These are phyloP conservation scores for Exidia glandulosa DNA, from an alignment of 768 basidiomycete genomes.

Conservation along the genomic window DNA sequence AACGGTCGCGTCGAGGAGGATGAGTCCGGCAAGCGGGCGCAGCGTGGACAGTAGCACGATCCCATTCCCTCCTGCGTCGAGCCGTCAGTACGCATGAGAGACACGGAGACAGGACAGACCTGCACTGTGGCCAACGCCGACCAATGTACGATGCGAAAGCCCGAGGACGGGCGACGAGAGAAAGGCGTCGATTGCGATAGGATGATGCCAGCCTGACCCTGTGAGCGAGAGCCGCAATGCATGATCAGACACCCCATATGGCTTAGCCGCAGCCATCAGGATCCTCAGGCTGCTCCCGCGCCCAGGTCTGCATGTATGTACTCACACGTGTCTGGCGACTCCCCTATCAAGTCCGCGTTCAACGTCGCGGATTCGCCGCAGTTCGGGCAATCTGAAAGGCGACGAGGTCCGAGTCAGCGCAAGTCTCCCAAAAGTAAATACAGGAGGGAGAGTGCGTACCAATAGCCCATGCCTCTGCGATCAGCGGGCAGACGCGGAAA, in stretches of 20 bases:
- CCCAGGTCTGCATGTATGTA: background rate
- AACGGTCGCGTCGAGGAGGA: background rate
- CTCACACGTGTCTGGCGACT: background rate
- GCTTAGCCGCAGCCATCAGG: no score
- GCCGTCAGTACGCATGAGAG: no score
- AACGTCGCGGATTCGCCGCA: background rate
- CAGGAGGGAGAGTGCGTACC: background rate
- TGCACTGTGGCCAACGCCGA: background rate
- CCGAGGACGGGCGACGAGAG: background rate
- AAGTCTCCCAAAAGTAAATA: no score
- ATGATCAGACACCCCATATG: no score
- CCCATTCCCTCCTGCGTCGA: background rate
- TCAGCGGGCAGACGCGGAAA: background rate
- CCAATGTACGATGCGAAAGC: background rate
- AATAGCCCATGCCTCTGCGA: background rate
- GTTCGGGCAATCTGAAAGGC: background rate
- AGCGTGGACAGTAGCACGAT: background rate
- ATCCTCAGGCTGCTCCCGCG: no score
- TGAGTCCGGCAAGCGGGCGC: background rate
- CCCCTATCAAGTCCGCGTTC: background rate
- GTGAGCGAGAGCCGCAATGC: no score
- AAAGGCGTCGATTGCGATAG: background rate
- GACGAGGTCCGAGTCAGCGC: no score
- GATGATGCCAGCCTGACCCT: background rate
- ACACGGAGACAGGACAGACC: no score